Evolutionary conservation across 2,329 filamentous ascomycete species (phyloP).

Genomic region (Cadophora gregata): DNA sequence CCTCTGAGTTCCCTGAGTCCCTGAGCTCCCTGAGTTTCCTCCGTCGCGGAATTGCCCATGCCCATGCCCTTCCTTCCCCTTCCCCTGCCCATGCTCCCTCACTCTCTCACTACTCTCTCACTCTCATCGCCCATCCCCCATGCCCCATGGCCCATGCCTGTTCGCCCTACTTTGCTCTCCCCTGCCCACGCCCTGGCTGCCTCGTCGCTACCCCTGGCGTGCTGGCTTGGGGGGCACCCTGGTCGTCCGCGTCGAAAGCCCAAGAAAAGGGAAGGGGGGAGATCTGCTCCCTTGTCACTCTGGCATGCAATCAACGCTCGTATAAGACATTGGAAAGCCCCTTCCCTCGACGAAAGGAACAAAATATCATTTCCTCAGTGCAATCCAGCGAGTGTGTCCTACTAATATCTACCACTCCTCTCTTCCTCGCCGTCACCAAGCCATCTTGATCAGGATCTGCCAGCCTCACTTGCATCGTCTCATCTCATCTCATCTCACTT

Average conservation of each 20-base stretch:
- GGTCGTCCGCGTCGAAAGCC: slow-evolving; percentile 15
- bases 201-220: slow-evolving; percentile 4
- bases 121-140: neutral
- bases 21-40: neutral
- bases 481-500: slow-evolving; percentile 17
- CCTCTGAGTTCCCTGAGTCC: neutral
- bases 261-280: slow-evolving; percentile 26
- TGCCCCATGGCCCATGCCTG: too few relatives aligned
- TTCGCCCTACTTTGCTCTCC: neutral
- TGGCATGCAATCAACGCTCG: slow-evolving; percentile 40
- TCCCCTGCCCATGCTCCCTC: neutral
- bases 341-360: slow-evolving; percentile 33
- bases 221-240: neutral
- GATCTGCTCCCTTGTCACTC: slow-evolving; percentile 36
- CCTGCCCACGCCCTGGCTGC: neutral
- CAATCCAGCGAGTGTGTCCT: slow-evolving; percentile 23
- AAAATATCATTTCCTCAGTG: slow-evolving; percentile 31
- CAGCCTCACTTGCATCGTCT: slow-evolving; percentile 11
- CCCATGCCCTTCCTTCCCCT: neutral
- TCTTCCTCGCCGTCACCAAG: slow-evolving; percentile 20
- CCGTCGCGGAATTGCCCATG: slow-evolving; percentile 9
- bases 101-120: neutral
- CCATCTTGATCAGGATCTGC: slow-evolving; percentile 16
- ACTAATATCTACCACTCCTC: slow-evolving; percentile 15
- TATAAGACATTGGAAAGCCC: slow-evolving; percentile 42